Base-by-base conservation (phyloP, 148 eudicot species). In the Heliamphora exappendiculata region DNA sequence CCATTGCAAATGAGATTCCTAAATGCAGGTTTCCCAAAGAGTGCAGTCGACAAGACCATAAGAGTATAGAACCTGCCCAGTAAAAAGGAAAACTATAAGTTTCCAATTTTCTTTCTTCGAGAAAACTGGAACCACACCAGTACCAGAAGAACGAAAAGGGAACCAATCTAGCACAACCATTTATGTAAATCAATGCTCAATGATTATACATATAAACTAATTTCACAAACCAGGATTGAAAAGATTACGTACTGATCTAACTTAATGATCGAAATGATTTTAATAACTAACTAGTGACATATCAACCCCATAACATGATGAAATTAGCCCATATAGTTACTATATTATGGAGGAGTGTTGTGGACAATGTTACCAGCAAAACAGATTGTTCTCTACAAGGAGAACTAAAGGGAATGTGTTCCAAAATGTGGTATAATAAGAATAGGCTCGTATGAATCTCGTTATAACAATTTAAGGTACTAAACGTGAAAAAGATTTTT, bases 1-100 rank as follows among this genome's bases (percentile, higher is more conserved):
- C 99, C 99, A 84, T 92, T 95, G 91, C 99, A 95, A 72, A 95
- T 91, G 70, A 95, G 97, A 85, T 92, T 95, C 79, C 85, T 86
- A 67, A 95, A 95, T 60, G 99, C 99, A 68, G 97, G 99, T 77
- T 93, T 87, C 41, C 84, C 94, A 82, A 95, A 95, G 70, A 95
- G 89, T 58, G 97, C 99, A 57, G 99, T 95, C 37, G 99, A 95
- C 77, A 95, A 84, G 77, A 95, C 99, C 99, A 95, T 95, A 81
- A 93, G 91, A 72, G 97, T 95, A 76, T 95, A 95, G 77, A 95
- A 95, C 97, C 97, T 92, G 81, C 64, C 78, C 49, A 28, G 28
- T 3, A 7, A 44, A 76, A 63, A 81, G 24, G 73, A 49, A 50
- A 33, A 69, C 24, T 3, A 16, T 50, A 72, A 51, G 49, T 26